Conservation (phyloP, 352 stramenopile genomes). For the Globisporangium echinulatum region DNA sequence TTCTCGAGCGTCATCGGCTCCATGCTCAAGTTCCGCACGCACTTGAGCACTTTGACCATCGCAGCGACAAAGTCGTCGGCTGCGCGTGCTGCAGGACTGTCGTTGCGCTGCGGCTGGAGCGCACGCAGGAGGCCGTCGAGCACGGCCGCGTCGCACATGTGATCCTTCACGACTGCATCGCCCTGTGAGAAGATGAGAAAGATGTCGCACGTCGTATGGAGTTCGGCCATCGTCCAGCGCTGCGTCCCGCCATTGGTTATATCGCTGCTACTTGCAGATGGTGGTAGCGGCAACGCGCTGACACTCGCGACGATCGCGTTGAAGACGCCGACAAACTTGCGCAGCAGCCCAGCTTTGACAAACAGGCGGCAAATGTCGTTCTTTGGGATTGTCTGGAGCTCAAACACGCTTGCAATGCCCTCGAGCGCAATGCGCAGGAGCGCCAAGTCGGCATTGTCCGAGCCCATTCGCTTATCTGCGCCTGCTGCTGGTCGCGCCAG, state of each 20-base stretch:
- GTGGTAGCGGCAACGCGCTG: conserved; percentile 1
- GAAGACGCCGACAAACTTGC: conserved; percentile 86
- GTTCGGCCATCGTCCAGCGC: conserved; percentile 53
- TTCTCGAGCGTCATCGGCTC: conserved; percentile 87
- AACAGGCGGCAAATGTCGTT: conserved; percentile 94
- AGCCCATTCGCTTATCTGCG: neutral
- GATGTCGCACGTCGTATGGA: conserved; percentile 83
- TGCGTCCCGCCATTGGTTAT: no score
- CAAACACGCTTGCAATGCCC: conserved; percentile 88
- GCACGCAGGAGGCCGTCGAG: conserved; percentile 61
- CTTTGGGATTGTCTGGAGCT: conserved; percentile 88
- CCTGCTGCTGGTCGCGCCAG: no score
- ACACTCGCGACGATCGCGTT: conserved; percentile 58
- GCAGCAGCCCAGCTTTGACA: conserved; percentile 87
- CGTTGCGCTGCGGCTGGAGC: conserved; percentile 22
- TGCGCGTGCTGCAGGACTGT: conserved; percentile 17
- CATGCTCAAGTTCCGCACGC: conserved; percentile 88
- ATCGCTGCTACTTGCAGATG: no score
- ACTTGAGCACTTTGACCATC: conserved; percentile 81
- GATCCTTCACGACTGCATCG: conserved; percentile 89
- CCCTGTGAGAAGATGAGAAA: conserved; percentile 90
- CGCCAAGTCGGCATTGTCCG: conserved; percentile 29
- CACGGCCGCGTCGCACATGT: conserved; percentile 84
- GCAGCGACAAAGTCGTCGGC: conserved; percentile 41
- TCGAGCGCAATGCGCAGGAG: conserved; percentile 83